These are phyloP conservation scores for Prosopis cineraria DNA, from an alignment of 306 rosid species.

Conservation along the genomic window DNA sequence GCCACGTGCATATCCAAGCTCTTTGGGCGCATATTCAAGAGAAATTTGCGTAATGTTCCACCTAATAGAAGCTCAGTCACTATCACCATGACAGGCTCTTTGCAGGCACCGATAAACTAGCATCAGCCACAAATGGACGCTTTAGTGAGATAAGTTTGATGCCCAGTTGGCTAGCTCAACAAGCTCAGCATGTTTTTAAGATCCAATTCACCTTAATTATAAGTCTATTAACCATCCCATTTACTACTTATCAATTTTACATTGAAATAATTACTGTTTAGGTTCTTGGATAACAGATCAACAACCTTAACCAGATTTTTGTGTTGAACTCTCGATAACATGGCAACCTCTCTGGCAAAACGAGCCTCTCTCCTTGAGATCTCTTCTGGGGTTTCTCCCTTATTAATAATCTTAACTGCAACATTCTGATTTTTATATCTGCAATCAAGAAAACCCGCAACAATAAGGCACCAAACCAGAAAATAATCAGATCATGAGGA, in stretches of 20 bases:
- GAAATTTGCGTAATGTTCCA: constrained; percentile 84
- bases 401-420: constrained; percentile 55
- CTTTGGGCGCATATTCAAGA: constrained; percentile 51
- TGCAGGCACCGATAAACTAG: constrained; percentile 97
- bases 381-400: constrained; percentile 53
- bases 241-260: constrained; percentile 12
- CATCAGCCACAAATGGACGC: constrained; percentile 34
- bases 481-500: neutral
- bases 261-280: constrained; percentile 4
- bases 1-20: constrained; percentile 33
- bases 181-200: constrained; percentile 10
- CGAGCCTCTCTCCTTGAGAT: constrained; percentile 69
- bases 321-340: constrained; percentile 92
- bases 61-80: constrained; percentile 92
- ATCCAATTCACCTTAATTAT: constrained; percentile 6
- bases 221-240: constrained; percentile 15
- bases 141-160: constrained; percentile 29
- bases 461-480: constrained; percentile 15
- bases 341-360: constrained; percentile 82
- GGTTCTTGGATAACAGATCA: neutral
- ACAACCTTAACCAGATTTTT: constrained; percentile 87
- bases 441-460: constrained; percentile 35
- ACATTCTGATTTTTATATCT: constrained; percentile 51
- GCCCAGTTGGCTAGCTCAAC: constrained; percentile 6
- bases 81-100: constrained; percentile 93